These are phyloP conservation scores for Annulohypoxylon stygium DNA, from an alignment of 495 filamentous ascomycete genomes.

Conservation along the genomic window DNA sequence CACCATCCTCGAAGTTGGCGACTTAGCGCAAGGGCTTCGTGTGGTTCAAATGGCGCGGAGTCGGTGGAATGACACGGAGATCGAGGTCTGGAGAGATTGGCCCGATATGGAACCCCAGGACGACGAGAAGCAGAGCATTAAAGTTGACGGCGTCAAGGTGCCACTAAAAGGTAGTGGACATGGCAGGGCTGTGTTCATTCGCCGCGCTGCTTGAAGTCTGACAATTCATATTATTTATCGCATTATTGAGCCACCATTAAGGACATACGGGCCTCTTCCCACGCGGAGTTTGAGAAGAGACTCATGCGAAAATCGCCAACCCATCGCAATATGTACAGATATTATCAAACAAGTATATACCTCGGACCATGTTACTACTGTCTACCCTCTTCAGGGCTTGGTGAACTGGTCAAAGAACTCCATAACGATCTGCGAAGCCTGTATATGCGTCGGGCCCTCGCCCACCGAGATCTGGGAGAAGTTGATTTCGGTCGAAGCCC, in stretches of 20 bases:
- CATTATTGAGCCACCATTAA: neutral
- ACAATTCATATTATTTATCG: neutral
- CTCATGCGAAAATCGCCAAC: neutral
- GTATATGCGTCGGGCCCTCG: constrained; percentile 49
- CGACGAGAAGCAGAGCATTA: constrained; percentile 29
- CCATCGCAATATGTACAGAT: constrained; percentile 17
- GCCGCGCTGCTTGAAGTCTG: neutral
- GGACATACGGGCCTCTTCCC: neutral
- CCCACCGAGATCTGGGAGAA: constrained; percentile 51
- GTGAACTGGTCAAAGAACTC: constrained; percentile 51
- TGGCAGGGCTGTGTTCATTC: constrained; percentile 54
- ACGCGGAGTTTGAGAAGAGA: neutral
- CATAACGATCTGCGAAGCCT: constrained; percentile 51
- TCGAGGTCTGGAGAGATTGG: constrained; percentile 70
- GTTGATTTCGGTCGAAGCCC: constrained; percentile 55
- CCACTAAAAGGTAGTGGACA: constrained; percentile 52
- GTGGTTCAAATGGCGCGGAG: constrained; percentile 62
- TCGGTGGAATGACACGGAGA: constrained; percentile 18
- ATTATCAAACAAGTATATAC: constrained; percentile 22
- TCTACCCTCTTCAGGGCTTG: constrained; percentile 41
- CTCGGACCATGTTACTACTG: neutral
- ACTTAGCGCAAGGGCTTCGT: constrained; percentile 68
- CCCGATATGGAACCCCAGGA: constrained; percentile 46
- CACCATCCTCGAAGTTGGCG: constrained; percentile 71
- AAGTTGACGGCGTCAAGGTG: constrained; percentile 30